Conservation (phyloP, 805 yeast species). For the Spathaspora boniae region DNA sequence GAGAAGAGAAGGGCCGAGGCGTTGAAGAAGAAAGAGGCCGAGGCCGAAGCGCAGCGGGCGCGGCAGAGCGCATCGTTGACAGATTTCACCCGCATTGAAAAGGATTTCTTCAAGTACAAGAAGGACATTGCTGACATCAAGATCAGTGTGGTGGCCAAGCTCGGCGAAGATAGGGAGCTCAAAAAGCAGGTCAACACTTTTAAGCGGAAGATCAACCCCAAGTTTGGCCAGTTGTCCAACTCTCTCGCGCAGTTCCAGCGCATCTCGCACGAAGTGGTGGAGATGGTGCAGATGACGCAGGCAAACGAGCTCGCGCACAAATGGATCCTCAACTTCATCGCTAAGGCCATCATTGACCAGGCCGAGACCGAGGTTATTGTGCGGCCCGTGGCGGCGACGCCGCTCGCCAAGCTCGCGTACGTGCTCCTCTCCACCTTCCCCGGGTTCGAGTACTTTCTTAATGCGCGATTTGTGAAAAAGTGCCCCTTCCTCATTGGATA, state of each 20-base stretch:
- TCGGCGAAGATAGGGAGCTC: slow-evolving; percentile 46
- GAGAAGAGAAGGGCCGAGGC: slow-evolving; percentile 21
- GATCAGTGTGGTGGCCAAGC: slow-evolving; percentile 50
- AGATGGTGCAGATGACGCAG: slow-evolving; percentile 47
- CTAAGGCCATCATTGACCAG: slow-evolving; percentile 84
- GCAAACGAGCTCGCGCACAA: slow-evolving; percentile 50
- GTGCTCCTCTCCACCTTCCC: slow-evolving; percentile 47
- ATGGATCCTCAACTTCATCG: slow-evolving; percentile 78
- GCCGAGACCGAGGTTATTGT: slow-evolving; percentile 91
- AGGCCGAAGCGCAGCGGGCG: slow-evolving; percentile 16
- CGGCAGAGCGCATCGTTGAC: slow-evolving; percentile 30
- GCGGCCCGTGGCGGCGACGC: slow-evolving; percentile 70
- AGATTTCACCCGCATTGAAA: slow-evolving; percentile 35
- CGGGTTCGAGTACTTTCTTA: slow-evolving; percentile 51
- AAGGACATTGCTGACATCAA: slow-evolving; percentile 58
- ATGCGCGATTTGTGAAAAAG: slow-evolving; percentile 85
- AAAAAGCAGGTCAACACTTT: slow-evolving; percentile 56
- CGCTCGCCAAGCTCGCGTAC: slow-evolving; percentile 67
- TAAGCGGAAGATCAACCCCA: slow-evolving; percentile 78
- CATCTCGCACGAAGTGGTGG: slow-evolving; percentile 49
- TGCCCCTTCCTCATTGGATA: slow-evolving; percentile 89
- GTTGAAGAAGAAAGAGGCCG: slow-evolving; percentile 11
- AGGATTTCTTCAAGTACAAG: slow-evolving; percentile 45
- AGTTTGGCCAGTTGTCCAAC: slow-evolving; percentile 87
- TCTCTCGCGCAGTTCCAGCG: slow-evolving; percentile 55